phyloP scores from a whole-genome alignment of 1,139 yeast genomes.

The Geotrichum cucujoidarum region DNA sequence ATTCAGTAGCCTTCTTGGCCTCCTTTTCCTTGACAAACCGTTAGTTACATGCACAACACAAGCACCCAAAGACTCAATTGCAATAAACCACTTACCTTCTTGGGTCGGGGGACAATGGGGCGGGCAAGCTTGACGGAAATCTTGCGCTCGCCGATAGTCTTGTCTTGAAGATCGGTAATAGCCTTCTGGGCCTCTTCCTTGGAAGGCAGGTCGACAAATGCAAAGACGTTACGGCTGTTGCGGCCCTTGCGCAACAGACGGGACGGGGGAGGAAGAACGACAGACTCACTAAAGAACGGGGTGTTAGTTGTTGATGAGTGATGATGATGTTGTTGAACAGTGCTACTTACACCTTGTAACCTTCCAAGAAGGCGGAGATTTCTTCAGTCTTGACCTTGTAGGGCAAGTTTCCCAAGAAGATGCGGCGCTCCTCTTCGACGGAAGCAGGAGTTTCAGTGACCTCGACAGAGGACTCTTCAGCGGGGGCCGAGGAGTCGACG shows the following conservation, averaged over 20 bases:
- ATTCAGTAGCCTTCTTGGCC: not conserved
- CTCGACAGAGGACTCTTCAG: constrained; percentile 14
- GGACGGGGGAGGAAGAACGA: no score
- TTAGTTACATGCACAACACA: not conserved
- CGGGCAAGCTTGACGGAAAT: constrained; percentile 50
- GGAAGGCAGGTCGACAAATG: constrained; percentile 57
- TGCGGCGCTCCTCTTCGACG: constrained; percentile 15
- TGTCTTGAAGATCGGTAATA: constrained; percentile 45
- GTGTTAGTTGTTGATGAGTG: not conserved
- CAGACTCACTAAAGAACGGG: no score
- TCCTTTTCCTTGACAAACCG: not conserved
- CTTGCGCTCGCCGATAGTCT: constrained; percentile 45
- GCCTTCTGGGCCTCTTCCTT: constrained; percentile 48
- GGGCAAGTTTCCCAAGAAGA: constrained; percentile 16
- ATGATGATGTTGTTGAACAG: not conserved
- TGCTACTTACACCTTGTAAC: constrained; percentile 3
- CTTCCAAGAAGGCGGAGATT: constrained; percentile 12
- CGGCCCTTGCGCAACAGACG: no score
- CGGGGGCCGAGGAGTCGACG: constrained; percentile 21
- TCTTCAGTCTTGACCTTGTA: constrained; percentile 14
- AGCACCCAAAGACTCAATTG: not conserved
- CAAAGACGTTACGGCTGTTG: constrained; percentile 10
- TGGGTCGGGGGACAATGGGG: constrained; percentile 21
- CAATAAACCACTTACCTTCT: constrained; percentile 1
- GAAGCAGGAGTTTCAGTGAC: constrained; percentile 13